Base-by-base conservation (phyloP, 345 rosid genomes). In the Brassica juncea region DNA sequence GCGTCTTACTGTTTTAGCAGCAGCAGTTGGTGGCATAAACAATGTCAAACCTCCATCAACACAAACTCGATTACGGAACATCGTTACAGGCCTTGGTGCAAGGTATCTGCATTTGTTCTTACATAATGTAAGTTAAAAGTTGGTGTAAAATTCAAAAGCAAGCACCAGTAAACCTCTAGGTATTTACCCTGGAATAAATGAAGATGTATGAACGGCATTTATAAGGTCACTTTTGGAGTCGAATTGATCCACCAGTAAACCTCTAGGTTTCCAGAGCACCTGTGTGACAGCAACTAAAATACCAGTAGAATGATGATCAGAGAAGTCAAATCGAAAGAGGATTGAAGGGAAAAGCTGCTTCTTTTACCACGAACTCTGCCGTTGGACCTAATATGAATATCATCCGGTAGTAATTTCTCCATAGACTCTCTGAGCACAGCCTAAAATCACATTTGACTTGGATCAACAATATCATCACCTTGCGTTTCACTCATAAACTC, bases 11-110 rank as follows among this genome's bases (percentile, higher is more conserved):
- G 98, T 93, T 77, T 90, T 84, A 80, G 92, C 77, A 76, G 98
- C 98, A 77, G 96, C 86, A 64, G 99, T 89, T 68, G 99, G 99
- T 70, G 99, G 97, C 96, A 93, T 89, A 83, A 91, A 93, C 82
- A 95, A 84, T 15, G 99, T 93, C 83, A 91, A 85, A 61, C 98
- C 99, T 75, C 99, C 99, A 84, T 95, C 99, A 71, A 93, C 86
- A 83, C 96, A 95, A 28, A 93, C 84, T 71, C 90, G 88, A 81
- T 93, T 88, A 59, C 97, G 90, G 60, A 91, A 95, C 82, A 90
- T 78, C 11, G 98, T 95, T 69, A 91, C 98, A 34, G 97, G 98
- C 68, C 86, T 82, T 78, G 99, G 99, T 15, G 99, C 97, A 55
- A 93, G 96, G 88, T 93, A 95, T 62, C 98, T 93, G 92, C 80